Conservation (phyloP, 768 basidiomycete genomes). For the Russula compacta region DNA sequence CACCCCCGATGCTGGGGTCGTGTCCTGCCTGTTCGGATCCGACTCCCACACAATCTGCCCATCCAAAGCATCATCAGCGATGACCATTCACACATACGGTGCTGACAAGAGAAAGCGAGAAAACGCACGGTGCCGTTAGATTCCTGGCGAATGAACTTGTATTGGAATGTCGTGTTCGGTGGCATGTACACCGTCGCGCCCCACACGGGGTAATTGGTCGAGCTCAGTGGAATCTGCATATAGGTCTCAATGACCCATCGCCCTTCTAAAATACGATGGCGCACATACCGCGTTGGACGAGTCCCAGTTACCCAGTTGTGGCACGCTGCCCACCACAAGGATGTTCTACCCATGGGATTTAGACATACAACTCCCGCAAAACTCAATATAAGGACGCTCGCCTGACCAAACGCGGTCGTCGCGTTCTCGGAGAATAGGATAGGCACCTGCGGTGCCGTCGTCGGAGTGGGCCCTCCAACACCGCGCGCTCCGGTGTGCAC, state of each 20-base stretch:
- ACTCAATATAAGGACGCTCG: too few species aligned
- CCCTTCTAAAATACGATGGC: neutral
- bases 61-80: neutral
- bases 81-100: neutral
- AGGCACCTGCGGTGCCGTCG: neutral
- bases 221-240: constrained; percentile 40
- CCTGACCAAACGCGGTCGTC: constrained; percentile 46
- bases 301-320: constrained; percentile 46
- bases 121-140: constrained; percentile 39
- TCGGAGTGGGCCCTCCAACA: neutral
- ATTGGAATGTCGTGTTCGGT: constrained; percentile 41
- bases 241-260: neutral
- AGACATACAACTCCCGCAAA: too few species aligned
- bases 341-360: constrained; percentile 44
- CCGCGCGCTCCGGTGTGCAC: constrained; percentile 20
- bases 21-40: constrained; percentile 46
- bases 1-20: constrained; percentile 24
- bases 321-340: constrained; percentile 47
- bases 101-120: too few species aligned
- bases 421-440: constrained; percentile 41
- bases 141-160: constrained; percentile 54
- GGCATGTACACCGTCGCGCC: constrained; percentile 42
- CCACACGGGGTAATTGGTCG: constrained; percentile 49
- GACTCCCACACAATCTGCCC: constrained; percentile 47
- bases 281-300: constrained; percentile 36